phyloP scores from a whole-genome alignment of 1,139 yeast genomes.

The Geotrichum macrosporum region DNA sequence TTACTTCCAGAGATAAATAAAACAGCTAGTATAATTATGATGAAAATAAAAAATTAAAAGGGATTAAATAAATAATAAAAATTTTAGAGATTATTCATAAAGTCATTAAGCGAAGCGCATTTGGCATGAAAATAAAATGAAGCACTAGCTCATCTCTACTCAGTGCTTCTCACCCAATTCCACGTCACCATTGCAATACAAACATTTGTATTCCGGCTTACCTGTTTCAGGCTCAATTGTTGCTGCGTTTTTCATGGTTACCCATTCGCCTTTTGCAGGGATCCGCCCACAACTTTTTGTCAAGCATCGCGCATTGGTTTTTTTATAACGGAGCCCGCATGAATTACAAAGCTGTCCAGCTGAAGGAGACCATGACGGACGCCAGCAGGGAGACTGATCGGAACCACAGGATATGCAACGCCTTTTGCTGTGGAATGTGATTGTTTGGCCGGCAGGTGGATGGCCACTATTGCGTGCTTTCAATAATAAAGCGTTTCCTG shows the following conservation, averaged over 20 bases:
- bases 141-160: neutral
- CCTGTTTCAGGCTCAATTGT: slow-evolving; percentile 41
- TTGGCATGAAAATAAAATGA: no score
- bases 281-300: slow-evolving; percentile 72
- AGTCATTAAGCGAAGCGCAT: slow-evolving; percentile 1
- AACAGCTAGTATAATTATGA: no score
- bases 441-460: slow-evolving; percentile 1
- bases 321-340: slow-evolving; percentile 89
- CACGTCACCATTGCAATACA: slow-evolving; percentile 62
- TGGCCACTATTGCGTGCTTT: neutral
- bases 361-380: slow-evolving; percentile 88
- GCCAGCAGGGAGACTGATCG: slow-evolving; percentile 94
- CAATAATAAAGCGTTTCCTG: neutral
- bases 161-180: slow-evolving; percentile 37
- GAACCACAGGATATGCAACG: slow-evolving; percentile 86
- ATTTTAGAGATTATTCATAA: neutral
- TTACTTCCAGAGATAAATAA: no score
- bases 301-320: slow-evolving; percentile 86
- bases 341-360: slow-evolving; percentile 94
- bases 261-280: slow-evolving; percentile 96
- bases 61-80: neutral
- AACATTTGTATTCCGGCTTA: slow-evolving; percentile 49
- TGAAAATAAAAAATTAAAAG: neutral
- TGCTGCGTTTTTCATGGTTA: slow-evolving; percentile 76
- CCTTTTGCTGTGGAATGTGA: slow-evolving; percentile 23